Evolutionary conservation across 768 basidiomycete species (phyloP).

Genomic region (Artomyces pyxidatus): DNA sequence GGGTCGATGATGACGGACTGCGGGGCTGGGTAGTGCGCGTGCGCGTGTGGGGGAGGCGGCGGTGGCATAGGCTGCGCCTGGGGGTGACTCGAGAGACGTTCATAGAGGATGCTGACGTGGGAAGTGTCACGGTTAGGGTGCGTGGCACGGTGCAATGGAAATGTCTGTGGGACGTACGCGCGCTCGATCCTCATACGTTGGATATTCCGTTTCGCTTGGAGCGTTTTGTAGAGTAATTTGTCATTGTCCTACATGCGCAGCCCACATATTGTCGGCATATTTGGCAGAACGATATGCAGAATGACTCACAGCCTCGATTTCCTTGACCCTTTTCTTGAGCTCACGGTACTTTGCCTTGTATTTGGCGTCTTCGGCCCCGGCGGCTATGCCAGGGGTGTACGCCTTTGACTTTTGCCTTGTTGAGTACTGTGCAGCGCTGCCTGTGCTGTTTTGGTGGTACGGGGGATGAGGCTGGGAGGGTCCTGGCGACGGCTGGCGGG

Average conservation of each 20-base stretch:
- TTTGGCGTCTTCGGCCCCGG: conserved; percentile 78
- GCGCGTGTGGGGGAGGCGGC: not conserved
- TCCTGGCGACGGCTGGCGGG: conserved; percentile 40
- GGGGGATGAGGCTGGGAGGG: conserved; percentile 21
- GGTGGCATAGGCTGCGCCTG: conserved; percentile 30
- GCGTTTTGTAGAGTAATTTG: conserved; percentile 74
- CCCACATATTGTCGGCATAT: conserved; percentile 5
- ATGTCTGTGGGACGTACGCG: conserved; percentile 51
- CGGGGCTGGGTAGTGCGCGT: not conserved
- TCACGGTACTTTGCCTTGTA: conserved; percentile 87
- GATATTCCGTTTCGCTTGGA: conserved; percentile 73
- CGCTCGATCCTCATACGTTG: conserved; percentile 84
- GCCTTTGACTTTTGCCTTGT: conserved; percentile 38
- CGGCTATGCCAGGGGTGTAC: conserved; percentile 55
- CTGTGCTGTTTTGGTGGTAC: conserved; percentile 6
- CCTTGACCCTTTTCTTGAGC: conserved; percentile 79
- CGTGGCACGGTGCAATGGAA: conserved; percentile 15
- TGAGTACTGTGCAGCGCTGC: not conserved
- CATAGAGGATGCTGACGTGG: conserved; percentile 59
- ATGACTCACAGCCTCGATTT: conserved; percentile 67
- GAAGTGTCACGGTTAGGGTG: no score
- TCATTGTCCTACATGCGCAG: conserved; percentile 65
- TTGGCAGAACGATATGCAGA: not conserved
- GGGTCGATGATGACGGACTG: conserved; percentile 21
- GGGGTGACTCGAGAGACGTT: conserved; percentile 60